phyloP scores from a whole-genome alignment of 139 green algal genomes.

The Eudorina sp. region DNA sequence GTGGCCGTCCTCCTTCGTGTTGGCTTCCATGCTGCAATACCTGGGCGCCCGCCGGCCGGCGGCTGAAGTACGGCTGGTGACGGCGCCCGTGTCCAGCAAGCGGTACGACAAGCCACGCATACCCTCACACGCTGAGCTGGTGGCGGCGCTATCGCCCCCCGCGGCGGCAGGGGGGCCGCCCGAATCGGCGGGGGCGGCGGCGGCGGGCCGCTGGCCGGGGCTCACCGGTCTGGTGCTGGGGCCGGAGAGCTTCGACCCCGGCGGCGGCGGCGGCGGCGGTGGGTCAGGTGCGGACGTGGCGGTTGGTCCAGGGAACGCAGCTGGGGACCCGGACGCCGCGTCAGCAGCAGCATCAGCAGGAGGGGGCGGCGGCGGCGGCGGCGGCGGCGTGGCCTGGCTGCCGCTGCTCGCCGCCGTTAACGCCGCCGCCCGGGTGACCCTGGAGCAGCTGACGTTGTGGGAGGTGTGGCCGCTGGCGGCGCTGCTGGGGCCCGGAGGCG shows the following conservation, averaged over 20 bases:
- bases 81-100: conserved; percentile 22
- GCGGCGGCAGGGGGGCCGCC: too few relatives aligned
- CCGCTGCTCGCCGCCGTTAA: not conserved
- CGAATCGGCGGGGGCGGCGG: not conserved
- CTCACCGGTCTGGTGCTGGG: conserved; percentile 21
- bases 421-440: not conserved
- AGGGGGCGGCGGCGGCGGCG: too few relatives aligned
- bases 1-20: not conserved
- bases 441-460: conserved; percentile 22
- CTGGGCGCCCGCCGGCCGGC: not conserved
- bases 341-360: too few relatives aligned
- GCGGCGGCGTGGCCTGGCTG: not conserved
- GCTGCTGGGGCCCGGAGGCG: not conserved
- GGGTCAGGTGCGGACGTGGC: too few relatives aligned
- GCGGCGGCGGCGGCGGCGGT: not conserved
- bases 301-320: too few relatives aligned
- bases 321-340: too few relatives aligned
- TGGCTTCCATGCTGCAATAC: not conserved
- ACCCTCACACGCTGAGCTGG: not conserved
- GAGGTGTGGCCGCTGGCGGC: conserved; percentile 33
- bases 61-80: conserved; percentile 32
- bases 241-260: conserved; percentile 29
- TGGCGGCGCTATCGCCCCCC: conserved; percentile 21
- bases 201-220: not conserved
- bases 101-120: conserved; percentile 48